Percentiles rank a stretch among this genome's conserved stretches.
phyloP scores from a whole-genome alignment of 352 stramenopile genomes.

The Phytophthora fragariaefolia region DNA sequence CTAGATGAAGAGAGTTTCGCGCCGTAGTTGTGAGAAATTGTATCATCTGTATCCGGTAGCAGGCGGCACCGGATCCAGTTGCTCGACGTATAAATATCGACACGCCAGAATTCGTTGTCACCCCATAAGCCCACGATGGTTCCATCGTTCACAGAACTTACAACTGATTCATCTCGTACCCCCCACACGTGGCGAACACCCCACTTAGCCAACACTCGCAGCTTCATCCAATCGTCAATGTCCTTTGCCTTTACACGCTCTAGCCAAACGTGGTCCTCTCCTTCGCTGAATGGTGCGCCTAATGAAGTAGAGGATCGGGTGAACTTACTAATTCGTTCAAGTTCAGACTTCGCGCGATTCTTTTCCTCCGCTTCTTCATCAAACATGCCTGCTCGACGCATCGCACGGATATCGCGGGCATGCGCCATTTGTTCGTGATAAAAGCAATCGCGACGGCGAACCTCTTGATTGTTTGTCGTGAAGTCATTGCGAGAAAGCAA shows the following conservation, averaged over 20 bases:
- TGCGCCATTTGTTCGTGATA: conserved; percentile 88
- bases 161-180: conserved; percentile 31
- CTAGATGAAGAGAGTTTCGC: conserved; percentile 34
- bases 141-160: conserved; percentile 33
- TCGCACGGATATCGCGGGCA: conserved; percentile 70
- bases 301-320: conserved; percentile 51
- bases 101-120: conserved; percentile 80
- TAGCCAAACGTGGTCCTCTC: conserved; percentile 71
- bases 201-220: conserved; percentile 81
- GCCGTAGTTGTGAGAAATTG: conserved; percentile 54
- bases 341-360: conserved; percentile 60
- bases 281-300: conserved; percentile 33
- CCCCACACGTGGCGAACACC: conserved; percentile 83
- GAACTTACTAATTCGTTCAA: conserved; percentile 74
- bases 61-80: conserved; percentile 89
- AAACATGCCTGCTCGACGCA: conserved; percentile 62
- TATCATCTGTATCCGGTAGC: conserved; percentile 81
- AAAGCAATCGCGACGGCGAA: conserved; percentile 77
- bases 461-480: conserved; percentile 72
- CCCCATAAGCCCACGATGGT: conserved; percentile 45
- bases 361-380: conserved; percentile 69
- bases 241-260: conserved; percentile 87
- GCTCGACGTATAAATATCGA: conserved; percentile 88
- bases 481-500: conserved; percentile 74
- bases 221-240: conserved; percentile 88